Percentiles rank a stretch among this genome's conserved stretches.
Conservation (phyloP, 192 early-diverging fungal species). For the Coemansia sp. region DNA sequence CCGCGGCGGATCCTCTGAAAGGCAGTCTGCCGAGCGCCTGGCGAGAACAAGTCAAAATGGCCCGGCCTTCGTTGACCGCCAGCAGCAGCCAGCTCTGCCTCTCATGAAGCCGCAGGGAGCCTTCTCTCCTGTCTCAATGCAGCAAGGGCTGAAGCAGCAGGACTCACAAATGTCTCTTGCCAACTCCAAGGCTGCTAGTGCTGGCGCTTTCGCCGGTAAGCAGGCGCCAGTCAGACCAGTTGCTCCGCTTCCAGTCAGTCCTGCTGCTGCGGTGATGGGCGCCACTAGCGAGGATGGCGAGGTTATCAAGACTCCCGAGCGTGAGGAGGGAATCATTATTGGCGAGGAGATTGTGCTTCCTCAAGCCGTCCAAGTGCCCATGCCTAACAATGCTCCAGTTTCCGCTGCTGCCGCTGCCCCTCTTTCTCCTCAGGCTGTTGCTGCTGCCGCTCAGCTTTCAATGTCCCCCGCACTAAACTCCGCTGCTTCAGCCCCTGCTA, state of each 20-base stretch:
- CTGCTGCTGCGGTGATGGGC: not conserved
- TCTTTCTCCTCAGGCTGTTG: not conserved
- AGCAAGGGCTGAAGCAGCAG: constrained; percentile 3
- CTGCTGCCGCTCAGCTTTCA: not conserved
- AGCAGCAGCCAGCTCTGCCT: constrained; percentile 11
- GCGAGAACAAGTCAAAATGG: not conserved
- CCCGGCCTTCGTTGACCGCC: not conserved
- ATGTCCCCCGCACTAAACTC: not conserved
- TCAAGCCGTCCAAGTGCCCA: not conserved
- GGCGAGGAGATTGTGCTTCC: constrained; percentile 1
- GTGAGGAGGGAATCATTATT: not conserved
- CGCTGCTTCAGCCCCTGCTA: not conserved
- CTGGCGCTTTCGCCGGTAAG: constrained; percentile 16
- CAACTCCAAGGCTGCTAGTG: constrained; percentile 4
- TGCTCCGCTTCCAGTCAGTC: not conserved
- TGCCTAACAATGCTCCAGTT: not conserved
- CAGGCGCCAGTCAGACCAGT: constrained; percentile 31
- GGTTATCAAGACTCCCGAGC: not conserved
- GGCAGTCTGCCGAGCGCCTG: not conserved
- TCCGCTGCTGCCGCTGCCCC: not conserved
- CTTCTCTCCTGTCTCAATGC: not conserved
- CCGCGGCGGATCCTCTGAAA: not conserved
- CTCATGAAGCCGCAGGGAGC: too few relatives aligned
- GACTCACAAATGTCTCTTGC: not conserved
- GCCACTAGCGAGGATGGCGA: not conserved